phyloP scores from a whole-genome alignment of 139 green algal genomes.

The Tetradesmus lagerheimii region DNA sequence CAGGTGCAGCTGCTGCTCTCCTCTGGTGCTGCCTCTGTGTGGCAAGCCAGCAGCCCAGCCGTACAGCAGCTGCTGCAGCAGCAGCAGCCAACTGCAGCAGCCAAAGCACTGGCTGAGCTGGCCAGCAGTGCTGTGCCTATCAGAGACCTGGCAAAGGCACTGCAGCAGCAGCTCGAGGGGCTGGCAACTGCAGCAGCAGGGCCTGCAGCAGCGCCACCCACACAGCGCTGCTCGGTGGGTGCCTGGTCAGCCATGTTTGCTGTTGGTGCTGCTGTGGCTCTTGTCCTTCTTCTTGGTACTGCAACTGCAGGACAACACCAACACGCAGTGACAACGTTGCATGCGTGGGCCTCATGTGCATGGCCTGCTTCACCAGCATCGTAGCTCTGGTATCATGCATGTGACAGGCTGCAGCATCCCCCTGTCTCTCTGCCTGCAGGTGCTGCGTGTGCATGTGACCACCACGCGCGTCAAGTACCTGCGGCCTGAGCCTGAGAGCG shows the following conservation, averaged over 20 bases:
- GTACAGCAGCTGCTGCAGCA: conserved; percentile 19
- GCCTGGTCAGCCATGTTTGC: not conserved
- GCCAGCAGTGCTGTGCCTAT: not conserved
- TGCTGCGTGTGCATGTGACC: conserved; percentile 38
- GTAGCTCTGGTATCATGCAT: not conserved
- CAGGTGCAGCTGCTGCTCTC: conserved; percentile 37
- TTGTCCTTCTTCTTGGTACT: too few species aligned
- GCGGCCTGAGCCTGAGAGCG: conserved; percentile 32
- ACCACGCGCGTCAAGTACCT: conserved; percentile 40
- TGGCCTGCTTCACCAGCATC: too few species aligned
- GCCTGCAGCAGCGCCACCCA: not conserved
- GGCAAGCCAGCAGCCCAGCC: not conserved
- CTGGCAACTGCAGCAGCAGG: not conserved
- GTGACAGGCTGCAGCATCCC: too few species aligned
- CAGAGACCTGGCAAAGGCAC: too few species aligned
- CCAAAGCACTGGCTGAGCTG: not conserved
- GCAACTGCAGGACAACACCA: too few species aligned
- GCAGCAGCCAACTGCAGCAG: not conserved
- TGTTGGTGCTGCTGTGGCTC: not conserved
- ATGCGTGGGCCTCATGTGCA: too few species aligned
- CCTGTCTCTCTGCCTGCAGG: conserved; percentile 17
- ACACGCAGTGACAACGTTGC: too few species aligned
- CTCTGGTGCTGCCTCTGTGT: not conserved
- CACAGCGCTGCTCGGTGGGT: not conserved
- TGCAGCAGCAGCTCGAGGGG: not conserved